Percentiles rank a stretch among this genome's conserved stretches.
Conservation (phyloP, 2,329 filamentous ascomycete species). For the Monosporascus sp. region DNA sequence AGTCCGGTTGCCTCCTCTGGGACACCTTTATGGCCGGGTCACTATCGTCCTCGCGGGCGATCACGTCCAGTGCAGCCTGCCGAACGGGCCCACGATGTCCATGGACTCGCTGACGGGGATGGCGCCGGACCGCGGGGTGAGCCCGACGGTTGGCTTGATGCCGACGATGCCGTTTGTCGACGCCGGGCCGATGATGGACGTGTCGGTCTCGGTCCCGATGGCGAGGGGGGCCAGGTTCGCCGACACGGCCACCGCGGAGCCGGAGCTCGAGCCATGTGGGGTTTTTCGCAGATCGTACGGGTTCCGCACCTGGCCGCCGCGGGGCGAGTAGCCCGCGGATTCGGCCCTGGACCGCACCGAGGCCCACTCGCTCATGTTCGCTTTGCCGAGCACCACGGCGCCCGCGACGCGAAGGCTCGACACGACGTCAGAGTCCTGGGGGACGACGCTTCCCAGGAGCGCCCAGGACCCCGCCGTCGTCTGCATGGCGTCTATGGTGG, state of each 20-base stretch:
- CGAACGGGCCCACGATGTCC: slow-evolving; percentile 63
- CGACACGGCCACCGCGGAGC: slow-evolving; percentile 54
- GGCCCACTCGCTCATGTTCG: slow-evolving; percentile 61
- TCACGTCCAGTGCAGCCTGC: slow-evolving; percentile 56
- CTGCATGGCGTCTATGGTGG: slow-evolving; percentile 56
- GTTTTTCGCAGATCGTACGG: slow-evolving; percentile 59
- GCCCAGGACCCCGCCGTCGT: slow-evolving; percentile 60
- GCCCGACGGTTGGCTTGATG: slow-evolving; percentile 62
- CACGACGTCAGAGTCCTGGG: slow-evolving; percentile 53
- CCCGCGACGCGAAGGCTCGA: slow-evolving; percentile 56
- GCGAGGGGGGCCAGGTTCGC: slow-evolving; percentile 54
- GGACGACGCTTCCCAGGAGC: slow-evolving; percentile 52
- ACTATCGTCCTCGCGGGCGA: slow-evolving; percentile 53
- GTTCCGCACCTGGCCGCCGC: slow-evolving; percentile 56
- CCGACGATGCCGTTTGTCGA: slow-evolving; percentile 55
- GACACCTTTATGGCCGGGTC: slow-evolving; percentile 55
- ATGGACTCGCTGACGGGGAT: slow-evolving; percentile 61
- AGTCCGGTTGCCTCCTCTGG: slow-evolving; percentile 41
- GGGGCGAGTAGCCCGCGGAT: slow-evolving; percentile 59
- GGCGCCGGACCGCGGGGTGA: slow-evolving; percentile 57
- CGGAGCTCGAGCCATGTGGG: slow-evolving; percentile 56
- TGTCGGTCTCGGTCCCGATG: slow-evolving; percentile 59
- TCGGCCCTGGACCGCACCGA: slow-evolving; percentile 54
- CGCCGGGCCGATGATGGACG: slow-evolving; percentile 54
- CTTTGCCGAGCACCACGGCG: slow-evolving; percentile 61